These are phyloP conservation scores for Saksenaea vasiformis DNA, from an alignment of 371 early-diverging fungal species.

Conservation along the genomic window DNA sequence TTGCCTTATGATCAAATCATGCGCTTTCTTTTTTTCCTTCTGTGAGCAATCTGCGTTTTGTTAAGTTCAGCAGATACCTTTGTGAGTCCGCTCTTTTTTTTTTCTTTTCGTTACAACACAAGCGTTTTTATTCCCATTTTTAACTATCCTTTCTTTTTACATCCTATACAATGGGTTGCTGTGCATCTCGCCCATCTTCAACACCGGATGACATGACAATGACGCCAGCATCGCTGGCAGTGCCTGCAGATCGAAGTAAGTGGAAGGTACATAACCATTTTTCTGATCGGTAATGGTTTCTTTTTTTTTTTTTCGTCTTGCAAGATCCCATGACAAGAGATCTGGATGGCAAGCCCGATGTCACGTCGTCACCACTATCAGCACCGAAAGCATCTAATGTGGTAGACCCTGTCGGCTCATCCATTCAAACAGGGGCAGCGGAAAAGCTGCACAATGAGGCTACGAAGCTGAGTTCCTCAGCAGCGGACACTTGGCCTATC, in stretches of 20 bases:
- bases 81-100: neutral
- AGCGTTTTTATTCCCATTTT: neutral
- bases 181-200: constrained; percentile 3
- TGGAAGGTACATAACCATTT: neutral
- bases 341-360: neutral
- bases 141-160: neutral
- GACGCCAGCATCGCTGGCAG: neutral
- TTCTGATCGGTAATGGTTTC: neutral
- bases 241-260: neutral
- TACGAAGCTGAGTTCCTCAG: neutral
- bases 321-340: neutral
- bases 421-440: neutral
- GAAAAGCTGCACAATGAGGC: neutral
- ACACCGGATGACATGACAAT: constrained; percentile 2
- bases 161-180: neutral
- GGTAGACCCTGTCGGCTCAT: neutral
- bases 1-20: neutral
- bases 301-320: neutral
- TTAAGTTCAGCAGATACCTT: neutral
- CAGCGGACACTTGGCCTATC: constrained; percentile 3
- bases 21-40: neutral
- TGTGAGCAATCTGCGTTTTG: neutral
- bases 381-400: neutral
- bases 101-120: neutral
- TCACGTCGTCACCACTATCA: neutral